phyloP scores from a whole-genome alignment of 2,329 filamentous ascomycete species.

The Claviceps digitariae region DNA sequence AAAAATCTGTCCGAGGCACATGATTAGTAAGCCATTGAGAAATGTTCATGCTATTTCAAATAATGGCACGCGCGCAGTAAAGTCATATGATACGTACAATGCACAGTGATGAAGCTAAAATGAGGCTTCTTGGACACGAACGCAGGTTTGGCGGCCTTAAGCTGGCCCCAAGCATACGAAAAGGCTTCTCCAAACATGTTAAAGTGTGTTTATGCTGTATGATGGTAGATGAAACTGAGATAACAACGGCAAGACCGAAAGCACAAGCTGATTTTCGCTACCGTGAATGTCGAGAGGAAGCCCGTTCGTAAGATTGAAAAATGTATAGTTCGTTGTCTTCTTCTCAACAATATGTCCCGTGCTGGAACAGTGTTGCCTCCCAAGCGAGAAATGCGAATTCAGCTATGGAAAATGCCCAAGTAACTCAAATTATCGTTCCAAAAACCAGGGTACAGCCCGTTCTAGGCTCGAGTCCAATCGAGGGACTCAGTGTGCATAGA shows the following conservation, averaged over 20 bases:
- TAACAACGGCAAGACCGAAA: not conserved
- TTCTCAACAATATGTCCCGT: not conserved
- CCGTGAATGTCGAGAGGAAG: not conserved
- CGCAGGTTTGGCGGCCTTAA: constrained; percentile 39
- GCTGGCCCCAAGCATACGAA: constrained; percentile 25
- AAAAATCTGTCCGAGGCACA: constrained; percentile 44
- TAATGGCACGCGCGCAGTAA: not conserved
- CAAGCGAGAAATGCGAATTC: no score
- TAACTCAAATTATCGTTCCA: not conserved
- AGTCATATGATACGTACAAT: constrained; percentile 43
- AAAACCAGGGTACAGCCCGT: not conserved
- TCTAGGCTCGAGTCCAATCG: constrained; percentile 13
- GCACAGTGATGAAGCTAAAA: constrained; percentile 70
- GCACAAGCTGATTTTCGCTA: not conserved
- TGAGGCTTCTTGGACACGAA: constrained; percentile 49
- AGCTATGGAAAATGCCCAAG: not conserved
- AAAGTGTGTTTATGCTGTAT: constrained; percentile 2
- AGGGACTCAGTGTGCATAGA: constrained; percentile 11
- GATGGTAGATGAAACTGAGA: not conserved
- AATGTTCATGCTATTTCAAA: not conserved
- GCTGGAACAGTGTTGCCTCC: no score
- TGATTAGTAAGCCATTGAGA: constrained; percentile 1
- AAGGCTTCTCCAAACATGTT: constrained; percentile 21
- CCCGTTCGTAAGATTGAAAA: not conserved
- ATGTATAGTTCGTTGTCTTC: not conserved